phyloP scores from a whole-genome alignment of 192 early-diverging fungal species.

The Coemansia aciculifera region DNA sequence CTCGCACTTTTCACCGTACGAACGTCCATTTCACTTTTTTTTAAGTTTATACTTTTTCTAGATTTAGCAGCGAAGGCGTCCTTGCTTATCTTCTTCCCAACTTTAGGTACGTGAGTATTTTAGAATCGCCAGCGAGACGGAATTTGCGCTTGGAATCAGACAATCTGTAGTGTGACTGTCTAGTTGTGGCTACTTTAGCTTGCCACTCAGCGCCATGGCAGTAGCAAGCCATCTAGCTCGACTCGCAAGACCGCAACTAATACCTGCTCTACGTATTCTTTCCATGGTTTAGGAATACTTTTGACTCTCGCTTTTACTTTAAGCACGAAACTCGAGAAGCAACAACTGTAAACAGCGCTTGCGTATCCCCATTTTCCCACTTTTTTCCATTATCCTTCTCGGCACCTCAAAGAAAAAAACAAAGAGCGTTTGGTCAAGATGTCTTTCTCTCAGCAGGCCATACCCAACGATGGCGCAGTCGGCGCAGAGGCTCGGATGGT shows the following conservation, averaged over 20 bases:
- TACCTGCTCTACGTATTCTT: not conserved
- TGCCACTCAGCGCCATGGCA: not conserved
- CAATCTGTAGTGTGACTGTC: not conserved
- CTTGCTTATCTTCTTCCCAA: not conserved
- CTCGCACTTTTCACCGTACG: not conserved
- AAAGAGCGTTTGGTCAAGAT: slow-evolving; percentile 9
- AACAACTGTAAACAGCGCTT: slow-evolving; percentile 11
- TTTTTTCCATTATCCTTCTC: slow-evolving; percentile 3
- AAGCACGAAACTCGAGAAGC: slow-evolving; percentile 3
- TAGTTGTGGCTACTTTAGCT: not conserved
- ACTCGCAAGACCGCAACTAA: not conserved
- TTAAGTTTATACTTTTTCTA: not conserved
- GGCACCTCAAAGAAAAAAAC: not conserved
- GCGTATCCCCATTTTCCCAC: slow-evolving; percentile 5
- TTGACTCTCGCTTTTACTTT: slow-evolving; percentile 9
- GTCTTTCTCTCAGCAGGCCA: slow-evolving; percentile 41
- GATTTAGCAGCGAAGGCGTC: not conserved
- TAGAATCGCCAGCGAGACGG: not conserved
- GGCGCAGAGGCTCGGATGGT: slow-evolving; percentile 32
- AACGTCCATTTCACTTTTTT: not conserved
- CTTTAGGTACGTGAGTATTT: not conserved
- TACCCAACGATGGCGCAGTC: slow-evolving; percentile 38
- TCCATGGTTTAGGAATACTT: not conserved
- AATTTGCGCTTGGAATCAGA: not conserved
- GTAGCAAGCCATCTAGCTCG: not conserved